A percentile compares a stretch with the other conserved stretches of the same genome.
phyloP scores from a whole-genome alignment of 768 basidiomycete species.

The Hebeloma cylindrosporum region DNA sequence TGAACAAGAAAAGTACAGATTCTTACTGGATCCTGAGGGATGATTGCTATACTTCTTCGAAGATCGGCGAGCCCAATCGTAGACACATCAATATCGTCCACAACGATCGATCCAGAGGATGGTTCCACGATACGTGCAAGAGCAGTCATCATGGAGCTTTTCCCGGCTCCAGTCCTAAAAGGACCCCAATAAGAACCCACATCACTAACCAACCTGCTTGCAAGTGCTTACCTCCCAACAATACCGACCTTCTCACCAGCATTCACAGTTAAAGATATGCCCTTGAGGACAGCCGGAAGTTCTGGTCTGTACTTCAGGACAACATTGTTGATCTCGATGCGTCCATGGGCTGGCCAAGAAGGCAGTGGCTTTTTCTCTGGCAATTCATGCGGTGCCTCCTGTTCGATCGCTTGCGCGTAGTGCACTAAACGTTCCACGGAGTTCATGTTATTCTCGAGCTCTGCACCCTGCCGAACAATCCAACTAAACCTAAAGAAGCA shows the following conservation, averaged over 20 bases:
- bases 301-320: slow-evolving; percentile 82
- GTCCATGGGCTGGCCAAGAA: slow-evolving; percentile 74
- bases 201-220: background rate
- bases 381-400: slow-evolving; percentile 71
- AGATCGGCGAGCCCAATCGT: slow-evolving; percentile 74
- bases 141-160: slow-evolving; percentile 85
- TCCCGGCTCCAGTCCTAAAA: slow-evolving; percentile 76
- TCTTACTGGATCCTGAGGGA: slow-evolving; percentile 81
- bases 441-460: slow-evolving; percentile 93
- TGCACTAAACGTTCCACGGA: slow-evolving; percentile 79
- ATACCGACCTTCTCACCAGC: slow-evolving; percentile 91
- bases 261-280: slow-evolving; percentile 62
- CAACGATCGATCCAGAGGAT: slow-evolving; percentile 64
- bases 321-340: slow-evolving; percentile 71
- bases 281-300: slow-evolving; percentile 80
- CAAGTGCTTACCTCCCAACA: slow-evolving; percentile 52
- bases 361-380: slow-evolving; percentile 54
- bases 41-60: slow-evolving; percentile 66
- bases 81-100: slow-evolving; percentile 82
- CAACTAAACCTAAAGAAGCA: slow-evolving; percentile 55
- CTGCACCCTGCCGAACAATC: slow-evolving; percentile 72
- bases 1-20: slow-evolving; percentile 8
- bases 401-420: slow-evolving; percentile 76
- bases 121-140: slow-evolving; percentile 84
- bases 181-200: background rate